Evolutionary conservation across 106 monocot species (phyloP).

Genomic region (Apostasia ramifera): DNA sequence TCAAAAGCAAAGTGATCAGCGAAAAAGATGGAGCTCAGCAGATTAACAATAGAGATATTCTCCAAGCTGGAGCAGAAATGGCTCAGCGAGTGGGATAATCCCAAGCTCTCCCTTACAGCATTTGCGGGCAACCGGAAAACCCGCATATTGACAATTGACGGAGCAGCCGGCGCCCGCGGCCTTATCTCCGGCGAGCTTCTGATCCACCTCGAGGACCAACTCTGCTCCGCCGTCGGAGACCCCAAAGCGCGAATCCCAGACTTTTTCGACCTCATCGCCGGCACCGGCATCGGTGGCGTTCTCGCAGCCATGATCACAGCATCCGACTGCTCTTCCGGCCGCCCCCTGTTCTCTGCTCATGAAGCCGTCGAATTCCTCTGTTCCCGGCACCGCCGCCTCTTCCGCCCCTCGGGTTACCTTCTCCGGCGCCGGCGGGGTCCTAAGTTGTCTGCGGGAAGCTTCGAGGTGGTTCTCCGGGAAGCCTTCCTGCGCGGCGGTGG

Average conservation of each 20-base stretch:
- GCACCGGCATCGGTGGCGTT: conserved; percentile 60
- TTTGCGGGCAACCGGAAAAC: conserved; percentile 22
- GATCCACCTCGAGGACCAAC: conserved; percentile 36
- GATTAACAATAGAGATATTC: too few relatives aligned
- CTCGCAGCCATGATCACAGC: conserved; percentile 69
- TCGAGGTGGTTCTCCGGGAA: conserved; percentile 31
- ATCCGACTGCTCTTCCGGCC: conserved; percentile 8
- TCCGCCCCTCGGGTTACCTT: conserved; percentile 4
- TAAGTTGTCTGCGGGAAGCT: conserved; percentile 7
- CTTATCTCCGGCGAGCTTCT: conserved; percentile 48
- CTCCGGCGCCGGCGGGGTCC: background rate
- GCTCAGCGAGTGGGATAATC: too few relatives aligned
- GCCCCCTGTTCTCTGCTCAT: conserved; percentile 22
- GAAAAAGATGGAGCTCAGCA: too few relatives aligned
- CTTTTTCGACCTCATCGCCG: conserved; percentile 62
- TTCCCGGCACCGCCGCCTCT: conserved; percentile 20
- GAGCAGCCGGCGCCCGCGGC: conserved; percentile 43
- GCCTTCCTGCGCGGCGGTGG: conserved; percentile 8
- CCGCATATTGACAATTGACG: conserved; percentile 58
- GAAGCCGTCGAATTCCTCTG: conserved; percentile 40
- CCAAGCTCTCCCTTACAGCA: too few relatives aligned
- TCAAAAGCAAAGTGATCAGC: too few relatives aligned
- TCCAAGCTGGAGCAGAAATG: too few relatives aligned
- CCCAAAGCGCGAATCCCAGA: conserved; percentile 45
- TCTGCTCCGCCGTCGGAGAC: conserved; percentile 41